Conservation (phyloP, 352 stramenopile genomes). For the Phytophthora quininea region DNA sequence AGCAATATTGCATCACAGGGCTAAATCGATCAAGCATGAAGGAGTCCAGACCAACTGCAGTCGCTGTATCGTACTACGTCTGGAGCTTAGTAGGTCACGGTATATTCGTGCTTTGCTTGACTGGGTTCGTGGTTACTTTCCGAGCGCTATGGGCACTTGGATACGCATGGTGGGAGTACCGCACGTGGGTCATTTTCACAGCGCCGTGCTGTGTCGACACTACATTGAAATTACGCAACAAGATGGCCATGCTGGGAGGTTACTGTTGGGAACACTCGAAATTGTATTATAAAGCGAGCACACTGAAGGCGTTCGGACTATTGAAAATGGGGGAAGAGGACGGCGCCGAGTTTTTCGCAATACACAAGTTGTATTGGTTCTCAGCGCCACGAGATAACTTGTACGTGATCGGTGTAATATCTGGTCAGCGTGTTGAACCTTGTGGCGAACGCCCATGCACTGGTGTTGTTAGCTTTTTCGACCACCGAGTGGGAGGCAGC, state of each 20-base stretch:
- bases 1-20: not conserved
- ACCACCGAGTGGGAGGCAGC: not conserved
- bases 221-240: conserved; percentile 11
- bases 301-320: conserved; percentile 20
- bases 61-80: conserved; percentile 20
- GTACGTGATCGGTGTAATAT: conserved; percentile 16
- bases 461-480: conserved; percentile 16
- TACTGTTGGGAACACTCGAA: conserved; percentile 5
- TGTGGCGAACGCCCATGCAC: conserved; percentile 17
- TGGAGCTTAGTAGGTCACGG: conserved; percentile 15
- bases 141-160: not conserved
- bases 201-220: conserved; percentile 18
- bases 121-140: conserved; percentile 16
- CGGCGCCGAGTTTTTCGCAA: conserved; percentile 21
- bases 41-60: conserved; percentile 5
- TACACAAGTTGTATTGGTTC: conserved; percentile 20
- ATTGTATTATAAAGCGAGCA: conserved; percentile 18
- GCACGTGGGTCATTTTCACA: conserved; percentile 6
- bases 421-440: conserved; percentile 4
- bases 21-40: conserved; percentile 10
- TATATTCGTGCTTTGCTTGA: conserved; percentile 16
- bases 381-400: conserved; percentile 11
- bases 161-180: conserved; percentile 5
- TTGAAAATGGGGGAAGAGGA: conserved; percentile 11
- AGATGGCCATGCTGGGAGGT: conserved; percentile 21